Evolutionary conservation across 495 filamentous ascomycete species (phyloP).

Genomic region (Lepraria neglecta): DNA sequence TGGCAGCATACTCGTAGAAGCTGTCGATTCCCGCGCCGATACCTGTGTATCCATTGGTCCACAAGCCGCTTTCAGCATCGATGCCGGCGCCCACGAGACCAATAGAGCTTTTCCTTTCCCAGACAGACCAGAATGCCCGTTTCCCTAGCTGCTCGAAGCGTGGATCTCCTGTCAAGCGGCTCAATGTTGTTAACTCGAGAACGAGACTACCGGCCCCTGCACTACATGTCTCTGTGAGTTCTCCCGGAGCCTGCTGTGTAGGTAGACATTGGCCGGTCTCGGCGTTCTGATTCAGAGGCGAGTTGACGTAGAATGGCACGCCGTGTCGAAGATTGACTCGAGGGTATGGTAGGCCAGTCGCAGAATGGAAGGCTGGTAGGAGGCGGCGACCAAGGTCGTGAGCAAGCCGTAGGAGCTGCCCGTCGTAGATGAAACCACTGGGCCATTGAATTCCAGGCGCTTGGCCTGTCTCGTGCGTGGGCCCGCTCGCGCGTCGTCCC

Average conservation of each 20-base stretch:
- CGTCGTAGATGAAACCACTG: constrained; percentile 77
- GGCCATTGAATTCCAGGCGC: constrained; percentile 59
- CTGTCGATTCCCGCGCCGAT: constrained; percentile 95
- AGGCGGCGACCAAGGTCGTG: constrained; percentile 75
- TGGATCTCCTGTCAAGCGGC: constrained; percentile 77
- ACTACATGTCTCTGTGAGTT: constrained; percentile 93
- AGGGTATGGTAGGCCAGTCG: constrained; percentile 89
- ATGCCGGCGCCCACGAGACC: constrained; percentile 88
- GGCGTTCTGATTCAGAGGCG: constrained; percentile 53
- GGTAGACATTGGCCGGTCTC: constrained; percentile 38
- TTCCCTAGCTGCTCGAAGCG: constrained; percentile 85
- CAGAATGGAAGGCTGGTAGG: constrained; percentile 81
- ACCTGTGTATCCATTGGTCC: constrained; percentile 80
- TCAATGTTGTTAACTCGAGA: constrained; percentile 85
- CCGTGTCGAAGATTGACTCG: constrained; percentile 89
- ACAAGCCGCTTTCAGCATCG: constrained; percentile 84
- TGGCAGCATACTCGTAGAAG: constrained; percentile 97
- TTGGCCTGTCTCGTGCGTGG: constrained; percentile 37
- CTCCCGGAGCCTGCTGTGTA: constrained; percentile 41
- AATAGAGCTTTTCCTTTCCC: constrained; percentile 75
- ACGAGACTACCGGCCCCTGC: constrained; percentile 92
- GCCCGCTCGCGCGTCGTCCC: constrained; percentile 34
- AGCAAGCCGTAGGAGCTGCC: constrained; percentile 80
- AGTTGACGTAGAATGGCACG: constrained; percentile 82
- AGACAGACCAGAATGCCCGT: constrained; percentile 90